These are phyloP conservation scores for Hypoxylon sp. DNA, from an alignment of 2,329 filamentous ascomycete genomes.

Conservation along the genomic window DNA sequence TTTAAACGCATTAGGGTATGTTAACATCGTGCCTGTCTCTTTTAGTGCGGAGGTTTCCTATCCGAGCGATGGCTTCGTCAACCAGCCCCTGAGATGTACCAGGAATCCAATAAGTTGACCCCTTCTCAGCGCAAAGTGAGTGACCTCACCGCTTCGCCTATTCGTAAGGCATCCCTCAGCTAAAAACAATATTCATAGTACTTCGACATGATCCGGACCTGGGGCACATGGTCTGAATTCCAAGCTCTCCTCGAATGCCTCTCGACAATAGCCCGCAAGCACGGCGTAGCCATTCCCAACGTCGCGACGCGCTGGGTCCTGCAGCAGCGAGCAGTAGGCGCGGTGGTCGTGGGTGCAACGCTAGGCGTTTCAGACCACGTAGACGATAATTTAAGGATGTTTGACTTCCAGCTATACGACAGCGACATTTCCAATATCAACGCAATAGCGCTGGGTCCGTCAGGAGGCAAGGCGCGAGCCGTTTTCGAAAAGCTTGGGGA, in stretches of 20 bases:
- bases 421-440: conserved; percentile 48
- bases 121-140: conserved; percentile 55
- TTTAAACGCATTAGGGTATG: neutral
- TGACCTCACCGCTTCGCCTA: neutral
- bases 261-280: conserved; percentile 43
- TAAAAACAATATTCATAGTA: conserved; percentile 43
- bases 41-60: conserved; percentile 55
- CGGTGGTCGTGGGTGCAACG: conserved; percentile 54
- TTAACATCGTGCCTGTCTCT: neutral
- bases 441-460: conserved; percentile 41
- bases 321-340: conserved; percentile 52
- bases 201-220: conserved; percentile 51
- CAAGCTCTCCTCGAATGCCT: conserved; percentile 50
- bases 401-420: conserved; percentile 46
- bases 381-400: conserved; percentile 49
- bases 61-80: conserved; percentile 52
- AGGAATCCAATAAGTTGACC: conserved; percentile 49
- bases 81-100: conserved; percentile 53
- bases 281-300: conserved; percentile 50
- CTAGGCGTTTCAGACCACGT: conserved; percentile 50
- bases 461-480: conserved; percentile 31
- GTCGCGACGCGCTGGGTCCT: conserved; percentile 54
- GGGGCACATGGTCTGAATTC: conserved; percentile 52
- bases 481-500: conserved; percentile 51
- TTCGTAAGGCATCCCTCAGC: neutral